phyloP scores from a whole-genome alignment of 2,329 filamentous ascomycete species.

The Cercospora sesami region DNA sequence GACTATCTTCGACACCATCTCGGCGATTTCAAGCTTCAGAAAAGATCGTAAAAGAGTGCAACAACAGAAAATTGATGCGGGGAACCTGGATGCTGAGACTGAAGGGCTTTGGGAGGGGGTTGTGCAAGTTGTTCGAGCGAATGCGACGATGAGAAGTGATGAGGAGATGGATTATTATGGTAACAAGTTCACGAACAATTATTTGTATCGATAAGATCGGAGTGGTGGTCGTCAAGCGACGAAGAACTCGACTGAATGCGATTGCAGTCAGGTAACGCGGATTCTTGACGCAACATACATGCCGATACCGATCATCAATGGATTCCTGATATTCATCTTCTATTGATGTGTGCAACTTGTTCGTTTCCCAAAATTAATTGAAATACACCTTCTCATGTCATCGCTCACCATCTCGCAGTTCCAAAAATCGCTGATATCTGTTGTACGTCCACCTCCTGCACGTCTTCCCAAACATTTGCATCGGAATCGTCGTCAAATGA shows the following conservation, averaged over 20 bases:
- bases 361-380: no score
- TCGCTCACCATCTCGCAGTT: constrained; percentile 31
- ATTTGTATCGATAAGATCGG: constrained; percentile 32
- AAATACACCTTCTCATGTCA: constrained; percentile 11
- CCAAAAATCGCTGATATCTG: constrained; percentile 29
- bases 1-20: constrained; percentile 52
- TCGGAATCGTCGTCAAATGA: constrained; percentile 54
- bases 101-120: constrained; percentile 62
- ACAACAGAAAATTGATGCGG: constrained; percentile 39
- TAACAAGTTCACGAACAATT: constrained; percentile 34
- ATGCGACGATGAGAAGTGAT: constrained; percentile 28
- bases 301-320: not conserved
- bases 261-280: not conserved
- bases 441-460: constrained; percentile 51
- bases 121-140: constrained; percentile 56
- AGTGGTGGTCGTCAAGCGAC: not conserved
- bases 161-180: constrained; percentile 41
- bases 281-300: not conserved
- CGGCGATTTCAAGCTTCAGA: constrained; percentile 56
- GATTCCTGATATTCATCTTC: not conserved
- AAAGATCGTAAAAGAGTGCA: constrained; percentile 54
- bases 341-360: not conserved
- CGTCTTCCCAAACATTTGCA: constrained; percentile 57
- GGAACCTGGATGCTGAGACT: constrained; percentile 43
- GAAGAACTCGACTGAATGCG: not conserved